Conservation (phyloP, 2,329 filamentous ascomycete species). For the Falciphora oryzae region DNA sequence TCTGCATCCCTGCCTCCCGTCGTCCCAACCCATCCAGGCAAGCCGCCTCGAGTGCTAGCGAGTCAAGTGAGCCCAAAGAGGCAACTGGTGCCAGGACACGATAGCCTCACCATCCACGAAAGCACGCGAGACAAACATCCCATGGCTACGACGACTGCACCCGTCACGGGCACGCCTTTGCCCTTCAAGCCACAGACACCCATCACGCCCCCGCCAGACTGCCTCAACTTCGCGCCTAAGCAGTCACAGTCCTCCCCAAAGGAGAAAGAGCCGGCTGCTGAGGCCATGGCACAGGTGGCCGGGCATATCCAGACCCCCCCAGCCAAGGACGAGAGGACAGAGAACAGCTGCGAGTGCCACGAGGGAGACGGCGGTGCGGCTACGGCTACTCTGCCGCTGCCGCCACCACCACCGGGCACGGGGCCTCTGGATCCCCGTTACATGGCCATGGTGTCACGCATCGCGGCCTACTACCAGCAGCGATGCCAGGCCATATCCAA, state of each 20-base stretch:
- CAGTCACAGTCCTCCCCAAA: constrained; percentile 11
- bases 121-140: not conserved
- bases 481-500: constrained; percentile 40
- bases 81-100: not conserved
- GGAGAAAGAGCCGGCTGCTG: not conserved
- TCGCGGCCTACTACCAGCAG: constrained; percentile 43
- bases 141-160: constrained; percentile 17
- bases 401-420: constrained; percentile 10
- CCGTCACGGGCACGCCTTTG: constrained; percentile 22
- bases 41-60: not conserved
- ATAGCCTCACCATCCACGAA: not conserved
- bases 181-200: constrained; percentile 28
- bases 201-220: constrained; percentile 34
- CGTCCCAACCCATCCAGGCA: not conserved
- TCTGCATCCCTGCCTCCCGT: not conserved
- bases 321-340: constrained; percentile 8
- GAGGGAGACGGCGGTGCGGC: constrained; percentile 5
- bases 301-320: not conserved
- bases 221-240: constrained; percentile 26
- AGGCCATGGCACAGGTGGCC: not conserved
- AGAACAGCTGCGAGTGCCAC: constrained; percentile 11
- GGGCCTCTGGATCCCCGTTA: constrained; percentile 33
- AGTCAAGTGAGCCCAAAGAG: not conserved
- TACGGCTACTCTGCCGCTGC: constrained; percentile 8
- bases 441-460: constrained; percentile 39